Percentiles rank a stretch among this genome's conserved stretches.
Conservation (phyloP, 1,284 basidiomycete genomes). For the Cutaneotrichosporon dermatis region DNA sequence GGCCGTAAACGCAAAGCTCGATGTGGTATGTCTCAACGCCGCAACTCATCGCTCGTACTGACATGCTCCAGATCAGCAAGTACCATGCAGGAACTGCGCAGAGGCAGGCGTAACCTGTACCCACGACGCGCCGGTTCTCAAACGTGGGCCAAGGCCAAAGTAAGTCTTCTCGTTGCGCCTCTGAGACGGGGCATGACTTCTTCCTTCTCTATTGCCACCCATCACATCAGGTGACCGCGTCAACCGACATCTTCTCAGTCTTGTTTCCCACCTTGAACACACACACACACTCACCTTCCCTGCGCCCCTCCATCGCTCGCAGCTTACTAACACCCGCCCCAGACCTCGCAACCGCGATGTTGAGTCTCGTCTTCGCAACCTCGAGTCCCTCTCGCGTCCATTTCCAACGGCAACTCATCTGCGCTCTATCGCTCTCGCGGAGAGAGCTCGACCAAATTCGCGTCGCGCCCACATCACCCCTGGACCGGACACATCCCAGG, state of each 20-base stretch:
- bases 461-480: slow-evolving; percentile 26
- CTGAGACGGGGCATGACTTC: background rate
- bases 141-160: slow-evolving; percentile 34
- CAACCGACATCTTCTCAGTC: no score
- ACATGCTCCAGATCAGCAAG: slow-evolving; percentile 23
- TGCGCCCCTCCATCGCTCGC: background rate
- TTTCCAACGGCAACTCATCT: slow-evolving; percentile 20
- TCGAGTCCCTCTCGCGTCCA: slow-evolving; percentile 30
- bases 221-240: no score
- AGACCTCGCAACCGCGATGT: slow-evolving; percentile 27
- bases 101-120: slow-evolving; percentile 30
- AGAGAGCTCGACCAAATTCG: slow-evolving; percentile 28
- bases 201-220: background rate
- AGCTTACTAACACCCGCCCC: slow-evolving; percentile 1
- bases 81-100: slow-evolving; percentile 31
- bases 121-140: slow-evolving; percentile 33
- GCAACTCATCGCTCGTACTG: background rate
- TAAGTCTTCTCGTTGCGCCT: slow-evolving; percentile 5
- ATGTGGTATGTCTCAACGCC: slow-evolving; percentile 22
- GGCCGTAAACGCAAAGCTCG: slow-evolving; percentile 34
- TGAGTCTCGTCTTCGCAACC: slow-evolving; percentile 30
- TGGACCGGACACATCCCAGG: slow-evolving; percentile 19
- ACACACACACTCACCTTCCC: background rate
- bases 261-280: no score
- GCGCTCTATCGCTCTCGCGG: slow-evolving; percentile 23